phyloP scores from a whole-genome alignment of 148 eudicot genomes.

The Vaccinium corymbosum region DNA sequence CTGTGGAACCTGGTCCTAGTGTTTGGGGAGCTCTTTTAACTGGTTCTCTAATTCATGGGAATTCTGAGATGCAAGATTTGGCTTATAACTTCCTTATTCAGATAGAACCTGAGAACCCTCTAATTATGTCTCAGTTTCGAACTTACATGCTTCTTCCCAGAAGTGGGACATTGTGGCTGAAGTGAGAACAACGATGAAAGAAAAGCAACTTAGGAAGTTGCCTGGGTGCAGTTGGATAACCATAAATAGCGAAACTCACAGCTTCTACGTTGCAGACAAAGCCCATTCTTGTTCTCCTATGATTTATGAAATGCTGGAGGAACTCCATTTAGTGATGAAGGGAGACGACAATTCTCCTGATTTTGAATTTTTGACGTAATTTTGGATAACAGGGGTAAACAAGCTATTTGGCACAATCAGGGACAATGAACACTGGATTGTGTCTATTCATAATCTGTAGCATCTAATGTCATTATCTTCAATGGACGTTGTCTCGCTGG shows the following conservation, averaged over 20 bases:
- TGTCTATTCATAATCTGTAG: not conserved
- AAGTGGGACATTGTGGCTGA: slow-evolving; percentile 44
- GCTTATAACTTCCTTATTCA: slow-evolving; percentile 36
- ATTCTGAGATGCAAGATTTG: slow-evolving; percentile 35
- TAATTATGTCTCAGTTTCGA: slow-evolving; percentile 42
- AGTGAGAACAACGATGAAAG: slow-evolving; percentile 38
- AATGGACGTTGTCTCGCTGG: not conserved
- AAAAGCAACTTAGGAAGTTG: slow-evolving; percentile 30
- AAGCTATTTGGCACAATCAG: not conserved
- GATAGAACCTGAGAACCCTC: slow-evolving; percentile 48
- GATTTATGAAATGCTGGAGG: slow-evolving; percentile 32
- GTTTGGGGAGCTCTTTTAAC: slow-evolving; percentile 47
- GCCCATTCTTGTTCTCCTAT: slow-evolving; percentile 32
- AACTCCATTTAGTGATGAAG: slow-evolving; percentile 32
- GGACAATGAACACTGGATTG: not conserved
- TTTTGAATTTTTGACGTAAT: slow-evolving; percentile 6
- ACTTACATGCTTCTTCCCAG: slow-evolving; percentile 37
- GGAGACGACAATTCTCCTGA: slow-evolving; percentile 10
- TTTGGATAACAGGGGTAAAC: not conserved
- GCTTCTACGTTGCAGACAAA: slow-evolving; percentile 43
- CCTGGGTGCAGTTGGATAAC: slow-evolving; percentile 56
- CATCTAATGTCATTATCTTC: not conserved
- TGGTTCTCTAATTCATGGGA: slow-evolving; percentile 32
- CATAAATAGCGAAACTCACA: slow-evolving; percentile 31
- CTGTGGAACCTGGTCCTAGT: slow-evolving; percentile 45